Evolutionary conservation across 2,329 filamentous ascomycete species (phyloP), one percentile per base, ranked within the genome.

Genomic region (Diplodia corticola): DNA sequence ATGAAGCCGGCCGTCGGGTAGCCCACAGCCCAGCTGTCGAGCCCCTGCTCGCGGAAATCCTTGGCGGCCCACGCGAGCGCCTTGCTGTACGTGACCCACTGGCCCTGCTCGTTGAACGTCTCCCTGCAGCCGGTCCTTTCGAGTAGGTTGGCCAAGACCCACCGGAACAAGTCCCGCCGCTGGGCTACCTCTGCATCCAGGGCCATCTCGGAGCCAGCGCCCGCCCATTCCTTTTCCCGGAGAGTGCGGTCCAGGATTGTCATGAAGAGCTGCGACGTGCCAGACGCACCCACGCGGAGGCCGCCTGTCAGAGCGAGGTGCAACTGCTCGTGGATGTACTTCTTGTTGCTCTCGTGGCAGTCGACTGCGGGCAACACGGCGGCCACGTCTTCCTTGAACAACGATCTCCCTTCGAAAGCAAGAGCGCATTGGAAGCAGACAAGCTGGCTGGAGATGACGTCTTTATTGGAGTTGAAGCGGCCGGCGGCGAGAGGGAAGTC

Each of bases 351-450:
- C 2, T 69, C 72, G 10, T 69, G 65, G 40, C 75, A 76, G 20
- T 71, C 64, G 10, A 77, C 66, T 12, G 71, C 67, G 3, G 75
- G 75, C 22, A 77, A 68, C 24, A 74, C 67, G 1, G 74, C 74
- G 12, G 69, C 69, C 6, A 77, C 55, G 3, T 68, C 46, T 64
- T 77, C 75, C 10, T 73, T 69, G 66, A 73, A 77, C 30, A 77
- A 72, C 0, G 75, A 76, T 54, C 63, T 69, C 6, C 70, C 70
- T 6, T 48, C 59, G 17, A 70, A 65, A 15, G 73, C 67, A 3
- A 75, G 68, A 9, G 73, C 73, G 63, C 75, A 77, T 61, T 76
- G 75, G 66, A 77, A 77, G 68, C 75, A 77, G 2, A 76, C 69
- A 40, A 72, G 71, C 69, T 77, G 75, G 57, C 73, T 75, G 17